Evolutionary conservation across 805 yeast genomes (phyloP).

Genomic region (Lachancea fermentati): DNA sequence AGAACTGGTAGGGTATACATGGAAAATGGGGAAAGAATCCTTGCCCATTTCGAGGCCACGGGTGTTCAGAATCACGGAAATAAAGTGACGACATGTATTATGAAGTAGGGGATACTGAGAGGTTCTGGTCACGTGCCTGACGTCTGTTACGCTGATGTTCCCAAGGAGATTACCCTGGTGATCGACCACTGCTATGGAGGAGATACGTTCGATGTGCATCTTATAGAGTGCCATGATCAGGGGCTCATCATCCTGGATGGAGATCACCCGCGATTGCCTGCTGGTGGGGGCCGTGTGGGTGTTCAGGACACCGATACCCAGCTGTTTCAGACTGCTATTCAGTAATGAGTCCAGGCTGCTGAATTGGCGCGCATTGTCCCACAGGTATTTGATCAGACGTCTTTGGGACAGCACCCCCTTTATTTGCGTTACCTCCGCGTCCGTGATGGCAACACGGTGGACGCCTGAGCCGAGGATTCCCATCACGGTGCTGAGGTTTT

Average conservation of each 20-base stretch:
- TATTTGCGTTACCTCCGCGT: conserved; percentile 47
- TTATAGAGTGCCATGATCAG: conserved; percentile 79
- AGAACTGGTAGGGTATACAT: conserved; percentile 73
- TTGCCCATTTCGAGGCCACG: conserved; percentile 83
- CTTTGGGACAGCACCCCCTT: conserved; percentile 90
- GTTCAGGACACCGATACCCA: conserved; percentile 63
- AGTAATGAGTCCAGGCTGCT: conserved; percentile 73
- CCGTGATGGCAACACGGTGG: conserved; percentile 82
- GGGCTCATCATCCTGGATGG: conserved; percentile 81
- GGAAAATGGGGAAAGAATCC: conserved; percentile 95
- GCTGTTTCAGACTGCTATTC: conserved; percentile 59
- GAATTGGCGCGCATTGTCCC: conserved; percentile 91
- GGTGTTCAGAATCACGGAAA: conserved; percentile 75
- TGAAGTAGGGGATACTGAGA: conserved; percentile 80
- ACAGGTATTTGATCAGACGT: conserved; percentile 72
- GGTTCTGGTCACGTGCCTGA: conserved; percentile 77
- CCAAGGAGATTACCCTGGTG: conserved; percentile 70
- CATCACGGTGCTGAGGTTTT: conserved; percentile 65
- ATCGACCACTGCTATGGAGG: conserved; percentile 92
- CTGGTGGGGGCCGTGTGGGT: conserved; percentile 34
- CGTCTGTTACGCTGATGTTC: conserved; percentile 92
- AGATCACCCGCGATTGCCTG: conserved; percentile 52
- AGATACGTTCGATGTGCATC: conserved; percentile 80
- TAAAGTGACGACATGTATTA: conserved; percentile 80
- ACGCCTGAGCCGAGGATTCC: conserved; percentile 93